Base-by-base conservation (phyloP, 2,329 filamentous ascomycete species). In the Myrmaecium sp. region DNA sequence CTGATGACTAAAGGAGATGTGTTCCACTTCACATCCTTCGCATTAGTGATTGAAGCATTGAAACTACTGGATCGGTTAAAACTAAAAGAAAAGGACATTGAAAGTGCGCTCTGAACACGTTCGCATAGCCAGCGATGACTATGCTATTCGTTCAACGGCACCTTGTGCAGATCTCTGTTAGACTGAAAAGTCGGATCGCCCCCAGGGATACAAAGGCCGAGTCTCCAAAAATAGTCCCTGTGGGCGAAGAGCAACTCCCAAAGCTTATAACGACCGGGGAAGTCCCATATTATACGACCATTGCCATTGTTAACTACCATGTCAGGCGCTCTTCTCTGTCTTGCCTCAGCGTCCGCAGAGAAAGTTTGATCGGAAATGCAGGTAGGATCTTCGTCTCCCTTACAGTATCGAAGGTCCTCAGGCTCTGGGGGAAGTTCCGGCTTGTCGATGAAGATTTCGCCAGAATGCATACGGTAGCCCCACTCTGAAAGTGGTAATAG, bases 221-320 rank as follows among this genome's bases (percentile, higher is more conserved):
- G 52, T 30, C 89, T 66, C 80, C 82, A 92, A 53, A 98, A 95
- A 51, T 98, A 98, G 55, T 98, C 89, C 20, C 89, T 62, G 54
- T 98, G 89, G 1, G 84, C 79, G 51, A 91, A 92, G 44, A 95
- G 75, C 5, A 94, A 57, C 52, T 93, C 72, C 82, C 86, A 93
- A n/a, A 91, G 64, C 49, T 76, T 79, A 40, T 66, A 84, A 49
- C 51, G 66, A 5, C 17, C 21, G 11, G 22, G 30, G 27, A 28
- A 25, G 23, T 28, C 30, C 6, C 39, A 38, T 42, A 43, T 47
- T 7, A 42, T 34, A 25, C 45, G 41, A 5, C 34, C 36, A 6
- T 29, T 30, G 2, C 48, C 40, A n/a, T 25, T 27, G 16, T 24
- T 30, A n/a, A n/a, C n/a, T n/a, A n/a, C n/a, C n/a, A n/a, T n/a